A percentile compares a stretch with the other conserved stretches of the same genome.
Conservation (phyloP, 108 stramenopile species). For the Skeletonema marinoi region DNA sequence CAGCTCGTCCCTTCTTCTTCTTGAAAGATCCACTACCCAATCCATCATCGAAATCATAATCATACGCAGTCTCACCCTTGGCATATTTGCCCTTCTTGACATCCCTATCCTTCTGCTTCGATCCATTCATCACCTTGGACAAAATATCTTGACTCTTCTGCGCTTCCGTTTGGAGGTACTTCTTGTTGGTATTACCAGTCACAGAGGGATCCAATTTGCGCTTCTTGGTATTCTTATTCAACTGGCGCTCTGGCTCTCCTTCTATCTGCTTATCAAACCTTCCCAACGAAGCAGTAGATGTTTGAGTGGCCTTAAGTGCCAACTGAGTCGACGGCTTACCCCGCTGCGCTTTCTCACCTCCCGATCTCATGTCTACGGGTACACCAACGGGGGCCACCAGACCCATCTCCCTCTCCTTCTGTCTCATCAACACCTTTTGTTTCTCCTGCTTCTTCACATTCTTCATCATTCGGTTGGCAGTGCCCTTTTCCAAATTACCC, state of each 20-base stretch:
- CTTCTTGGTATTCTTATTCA: conserved; percentile 70
- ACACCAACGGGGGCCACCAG: conserved; percentile 66
- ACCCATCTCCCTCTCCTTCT: conserved; percentile 59
- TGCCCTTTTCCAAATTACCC: conserved; percentile 71
- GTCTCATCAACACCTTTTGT: conserved; percentile 47
- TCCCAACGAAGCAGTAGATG: conserved; percentile 83
- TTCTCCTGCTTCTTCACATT: conserved; percentile 51
- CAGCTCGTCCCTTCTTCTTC: conserved; percentile 94
- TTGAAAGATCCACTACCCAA: conserved; percentile 71
- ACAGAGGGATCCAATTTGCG: conserved; percentile 67
- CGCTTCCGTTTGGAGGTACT: conserved; percentile 54
- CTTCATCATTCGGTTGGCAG: conserved; percentile 64
- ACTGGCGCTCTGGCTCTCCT: conserved; percentile 77
- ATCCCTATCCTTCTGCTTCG: conserved; percentile 68
- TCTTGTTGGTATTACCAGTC: conserved; percentile 42
- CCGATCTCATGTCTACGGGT: conserved; percentile 63
- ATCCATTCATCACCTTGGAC: conserved; percentile 77
- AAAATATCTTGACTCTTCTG: conserved; percentile 76
- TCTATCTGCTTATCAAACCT: conserved; percentile 83
- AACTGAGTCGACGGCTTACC: conserved; percentile 69
- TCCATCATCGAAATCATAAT: conserved; percentile 89
- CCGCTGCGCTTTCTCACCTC: conserved; percentile 27
- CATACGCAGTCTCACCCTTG: conserved; percentile 88
- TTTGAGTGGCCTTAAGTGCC: conserved; percentile 79
- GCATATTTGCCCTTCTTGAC: conserved; percentile 73